A percentile compares a stretch with the other conserved stretches of the same genome.
Evolutionary conservation across 441 rosid species (phyloP).

Genomic region (Lagerstroemia fauriei): DNA sequence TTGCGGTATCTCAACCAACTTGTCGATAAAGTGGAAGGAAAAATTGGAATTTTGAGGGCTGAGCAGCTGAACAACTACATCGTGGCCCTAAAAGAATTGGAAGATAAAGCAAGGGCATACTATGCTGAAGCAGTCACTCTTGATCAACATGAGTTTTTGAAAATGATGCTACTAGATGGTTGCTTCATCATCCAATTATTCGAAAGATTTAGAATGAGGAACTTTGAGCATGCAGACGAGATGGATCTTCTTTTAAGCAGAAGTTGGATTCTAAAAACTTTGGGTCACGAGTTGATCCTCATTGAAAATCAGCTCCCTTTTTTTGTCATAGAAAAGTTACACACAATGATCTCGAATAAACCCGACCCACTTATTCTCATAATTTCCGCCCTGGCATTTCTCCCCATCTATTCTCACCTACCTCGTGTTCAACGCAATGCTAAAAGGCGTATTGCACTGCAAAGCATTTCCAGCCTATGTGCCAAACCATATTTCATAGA

Average conservation of each 20-base stretch:
- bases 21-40: neutral
- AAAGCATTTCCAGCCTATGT: neutral
- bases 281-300: constrained; percentile 17
- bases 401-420: neutral
- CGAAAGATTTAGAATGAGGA: neutral
- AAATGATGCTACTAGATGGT: constrained; percentile 29
- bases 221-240: neutral
- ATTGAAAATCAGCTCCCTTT: constrained; percentile 38
- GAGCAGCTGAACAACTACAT: constrained; percentile 11
- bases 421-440: neutral
- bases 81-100: neutral
- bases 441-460: too few species aligned
- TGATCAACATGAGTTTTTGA: neutral
- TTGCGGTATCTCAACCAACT: neutral
- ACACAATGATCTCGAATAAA: neutral
- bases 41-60: neutral
- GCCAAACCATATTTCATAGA: neutral
- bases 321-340: constrained; percentile 16
- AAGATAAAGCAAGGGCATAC: constrained; percentile 21
- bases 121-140: constrained; percentile 22
- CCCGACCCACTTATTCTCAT: neutral
- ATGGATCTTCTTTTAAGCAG: constrained; percentile 6
- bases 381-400: neutral
- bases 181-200: constrained; percentile 15
- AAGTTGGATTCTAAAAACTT: neutral